These are phyloP conservation scores for Trichosporon coremiiforme DNA, from an alignment of 1,284 basidiomycete genomes.

Conservation along the genomic window DNA sequence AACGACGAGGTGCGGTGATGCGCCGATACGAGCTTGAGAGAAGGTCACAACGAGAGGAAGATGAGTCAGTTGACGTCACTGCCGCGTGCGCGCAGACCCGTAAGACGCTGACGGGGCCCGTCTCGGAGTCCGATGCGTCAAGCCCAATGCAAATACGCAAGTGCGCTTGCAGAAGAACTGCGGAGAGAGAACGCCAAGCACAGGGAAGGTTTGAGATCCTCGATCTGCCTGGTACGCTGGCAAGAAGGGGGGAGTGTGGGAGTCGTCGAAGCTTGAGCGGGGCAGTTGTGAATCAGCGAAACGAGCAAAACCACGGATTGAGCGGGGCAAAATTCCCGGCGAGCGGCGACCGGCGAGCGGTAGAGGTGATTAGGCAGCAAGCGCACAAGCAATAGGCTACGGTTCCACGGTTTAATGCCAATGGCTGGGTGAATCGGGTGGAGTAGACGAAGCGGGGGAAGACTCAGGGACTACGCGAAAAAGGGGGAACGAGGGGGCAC, in stretches of 20 bases:
- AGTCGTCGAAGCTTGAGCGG: neutral
- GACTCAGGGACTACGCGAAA: neutral
- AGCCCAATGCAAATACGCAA: neutral
- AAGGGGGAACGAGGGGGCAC: neutral
- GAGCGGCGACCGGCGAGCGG: too few relatives aligned
- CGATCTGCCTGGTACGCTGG: neutral
- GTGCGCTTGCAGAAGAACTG: neutral
- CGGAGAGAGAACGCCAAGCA: neutral
- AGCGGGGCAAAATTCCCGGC: neutral
- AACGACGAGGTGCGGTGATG: too few relatives aligned
- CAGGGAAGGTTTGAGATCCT: neutral
- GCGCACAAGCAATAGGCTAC: neutral
- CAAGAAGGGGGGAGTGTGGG: neutral
- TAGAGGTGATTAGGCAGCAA: too few relatives aligned
- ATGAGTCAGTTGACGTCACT: slow-evolving; percentile 6
- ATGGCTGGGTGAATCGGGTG: neutral
- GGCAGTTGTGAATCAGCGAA: too few relatives aligned
- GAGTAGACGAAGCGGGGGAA: neutral
- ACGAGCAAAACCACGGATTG: too few relatives aligned
- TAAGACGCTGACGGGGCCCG: neutral
- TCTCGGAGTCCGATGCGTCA: neutral
- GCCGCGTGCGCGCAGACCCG: neutral
- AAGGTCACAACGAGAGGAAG: neutral
- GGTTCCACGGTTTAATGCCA: neutral
- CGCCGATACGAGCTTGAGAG: too few relatives aligned